A percentile compares a stretch with the other conserved stretches of the same genome.
phyloP scores from a whole-genome alignment of 2,329 filamentous ascomycete genomes.

The Pezicula radicicola region DNA sequence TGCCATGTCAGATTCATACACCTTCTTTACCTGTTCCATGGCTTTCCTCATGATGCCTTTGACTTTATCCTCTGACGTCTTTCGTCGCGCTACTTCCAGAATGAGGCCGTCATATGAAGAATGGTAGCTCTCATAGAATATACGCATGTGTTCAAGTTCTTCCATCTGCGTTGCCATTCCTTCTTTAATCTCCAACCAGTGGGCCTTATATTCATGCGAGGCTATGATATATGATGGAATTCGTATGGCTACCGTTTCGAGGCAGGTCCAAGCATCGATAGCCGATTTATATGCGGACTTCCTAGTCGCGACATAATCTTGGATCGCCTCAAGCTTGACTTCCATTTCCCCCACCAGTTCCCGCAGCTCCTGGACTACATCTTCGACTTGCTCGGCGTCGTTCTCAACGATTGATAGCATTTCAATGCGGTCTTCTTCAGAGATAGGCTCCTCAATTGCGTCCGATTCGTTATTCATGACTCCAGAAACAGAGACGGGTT shows the following conservation, averaged over 20 bases:
- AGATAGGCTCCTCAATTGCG: slow-evolving; percentile 57
- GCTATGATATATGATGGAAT: slow-evolving; percentile 64
- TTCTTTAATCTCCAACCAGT: slow-evolving; percentile 74
- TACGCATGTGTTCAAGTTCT: slow-evolving; percentile 73
- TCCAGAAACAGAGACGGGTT: slow-evolving; percentile 61
- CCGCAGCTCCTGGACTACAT: slow-evolving; percentile 67
- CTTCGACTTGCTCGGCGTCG: slow-evolving; percentile 66
- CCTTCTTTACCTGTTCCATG: slow-evolving; percentile 68
- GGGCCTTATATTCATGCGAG: slow-evolving; percentile 57
- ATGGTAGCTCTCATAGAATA: slow-evolving; percentile 86
- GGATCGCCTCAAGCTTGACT: slow-evolving; percentile 59
- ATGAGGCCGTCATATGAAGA: slow-evolving; percentile 81
- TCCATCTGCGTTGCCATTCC: slow-evolving; percentile 65
- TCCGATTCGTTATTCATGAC: slow-evolving; percentile 56
- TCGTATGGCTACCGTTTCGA: slow-evolving; percentile 66
- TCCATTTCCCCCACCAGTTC: slow-evolving; percentile 79
- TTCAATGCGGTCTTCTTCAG: slow-evolving; percentile 71
- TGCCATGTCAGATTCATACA: slow-evolving; percentile 68
- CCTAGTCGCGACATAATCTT: slow-evolving; percentile 58
- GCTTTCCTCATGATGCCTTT: slow-evolving; percentile 74
- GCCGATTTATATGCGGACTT: slow-evolving; percentile 54
- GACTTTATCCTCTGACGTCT: slow-evolving; percentile 70
- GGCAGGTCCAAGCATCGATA: slow-evolving; percentile 58
- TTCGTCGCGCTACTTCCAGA: slow-evolving; percentile 77
- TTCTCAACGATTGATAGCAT: slow-evolving; percentile 79